Evolutionary conservation across 208 protist species (phyloP), one percentile per base, ranked within the genome.

Genomic region (Jaenimonas drosophilae): DNA sequence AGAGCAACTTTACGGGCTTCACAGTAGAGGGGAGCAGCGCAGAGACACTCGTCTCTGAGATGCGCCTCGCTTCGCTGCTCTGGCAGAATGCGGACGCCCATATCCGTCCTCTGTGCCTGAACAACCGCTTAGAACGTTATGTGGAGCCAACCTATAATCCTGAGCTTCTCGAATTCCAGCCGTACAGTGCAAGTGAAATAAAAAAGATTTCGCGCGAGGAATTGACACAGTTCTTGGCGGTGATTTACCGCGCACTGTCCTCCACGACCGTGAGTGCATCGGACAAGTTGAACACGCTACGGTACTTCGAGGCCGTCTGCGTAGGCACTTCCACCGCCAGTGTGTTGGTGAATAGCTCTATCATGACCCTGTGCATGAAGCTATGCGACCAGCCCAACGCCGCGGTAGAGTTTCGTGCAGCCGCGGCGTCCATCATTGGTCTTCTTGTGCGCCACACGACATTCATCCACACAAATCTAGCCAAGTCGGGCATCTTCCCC

Each of bases 21-120:
- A 36, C 27, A 6, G 30, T 27, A 12, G 41, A 29, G 41, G 29
- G 49, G 27, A 43, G 27, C 50, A 45, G 1, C 53, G 37, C 27
- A 9, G 19, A 9, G 9, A 3, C n/a, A 20, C 39, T 45, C 21
- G 11, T 11, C 39, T 3, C 3, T 9, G n/a, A 45, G 20, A 19
- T 76, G 23, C 26, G 28, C 14, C 27, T 82, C 2, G 51, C 55
- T n/a, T 60, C 78, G 28, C 39, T 93, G 14, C 51, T 94, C 19
- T 59, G 57, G n/a, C 74, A 88, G 51, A 17, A 25, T 3, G 76
- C 78, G 1, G 90, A 96, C 46, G 59, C 74, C 29, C 81, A 94
- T 53, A 82, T 94, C 38, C 78, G 87, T 28, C 91, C 91, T 9
- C 61, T 96, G 6, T 83, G 85, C 39, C 75, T 73, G 64, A 96